Evolutionary conservation across 2,329 filamentous ascomycete genomes (phyloP).

Genomic region (Apiospora rasikravindrae): DNA sequence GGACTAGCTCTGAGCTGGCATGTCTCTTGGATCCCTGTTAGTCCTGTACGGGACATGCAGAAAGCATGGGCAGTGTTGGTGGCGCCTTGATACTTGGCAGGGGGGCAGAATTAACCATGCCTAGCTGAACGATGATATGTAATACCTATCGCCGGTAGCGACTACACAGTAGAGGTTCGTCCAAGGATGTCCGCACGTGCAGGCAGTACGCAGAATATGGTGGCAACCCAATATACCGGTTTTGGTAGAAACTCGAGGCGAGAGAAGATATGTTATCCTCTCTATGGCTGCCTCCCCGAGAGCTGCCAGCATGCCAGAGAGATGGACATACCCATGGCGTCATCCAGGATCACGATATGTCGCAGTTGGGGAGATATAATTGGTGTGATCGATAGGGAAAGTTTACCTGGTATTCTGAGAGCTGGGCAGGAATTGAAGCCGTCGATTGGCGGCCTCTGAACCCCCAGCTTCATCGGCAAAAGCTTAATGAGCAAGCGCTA

Average conservation of each 20-base stretch:
- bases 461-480: conserved; percentile 8
- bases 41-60: neutral
- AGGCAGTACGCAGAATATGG: neutral
- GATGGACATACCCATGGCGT: conserved; percentile 16
- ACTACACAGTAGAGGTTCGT: neutral
- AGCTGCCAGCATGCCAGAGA: neutral
- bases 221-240: neutral
- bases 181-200: neutral
- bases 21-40: conserved; percentile 8
- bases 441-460: conserved; percentile 20
- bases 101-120: neutral
- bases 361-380: neutral
- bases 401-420: neutral
- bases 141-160: neutral
- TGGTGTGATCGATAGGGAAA: neutral
- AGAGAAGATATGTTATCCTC: neutral
- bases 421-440: neutral
- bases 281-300: neutral
- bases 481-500: conserved; percentile 9
- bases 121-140: neutral
- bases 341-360: conserved; percentile 21
- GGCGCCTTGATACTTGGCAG: neutral
- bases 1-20: conserved; percentile 17
- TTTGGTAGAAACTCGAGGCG: neutral
- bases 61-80: neutral